Base-by-base conservation (phyloP, 345 rosid species). In the Theobroma cacao region DNA sequence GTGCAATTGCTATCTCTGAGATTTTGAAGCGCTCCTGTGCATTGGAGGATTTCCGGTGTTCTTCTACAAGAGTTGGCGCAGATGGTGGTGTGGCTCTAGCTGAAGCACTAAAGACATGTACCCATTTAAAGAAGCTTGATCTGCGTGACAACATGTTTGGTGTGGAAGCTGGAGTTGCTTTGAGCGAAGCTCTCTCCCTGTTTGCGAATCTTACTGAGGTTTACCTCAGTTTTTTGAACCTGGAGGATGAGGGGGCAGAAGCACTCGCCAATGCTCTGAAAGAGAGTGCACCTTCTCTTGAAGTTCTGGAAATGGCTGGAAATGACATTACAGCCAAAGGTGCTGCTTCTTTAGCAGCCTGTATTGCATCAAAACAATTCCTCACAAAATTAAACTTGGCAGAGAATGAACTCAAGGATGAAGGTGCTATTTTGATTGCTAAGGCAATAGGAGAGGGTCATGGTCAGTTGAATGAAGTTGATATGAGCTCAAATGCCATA, bases 91-190 rank as follows among this genome's bases (percentile, higher is more conserved):
- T 93, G 75, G 92, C 98, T 38, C 85, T 93, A 12, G 90, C 91
- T 22, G 86, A 91, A 68, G 94, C 98, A 59, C 94, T 94, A 31
- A 82, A 55, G 43, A 41, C 70, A 24, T 94, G 97, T 83, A 73
- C 82, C 80, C 86, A 74, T 68, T 69, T 94, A 85, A 93, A 88
- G 84, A 94, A 86, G 82, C 94, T 93, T 80, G 98, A 94, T 85
- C 89, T 94, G 43, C 94, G 92, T 73, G 98, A 94, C 80, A 94
- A 93, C 82, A 90, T 94, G 94, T 94, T 94, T 83, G 97, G 95
- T 43, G 87, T 87, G 5, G 97, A 93, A 80, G 93, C 92, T 75
- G 97, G 94, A 69, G 58, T 92, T 66, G 86, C 97, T 30, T 82
- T 90, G 76, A 86, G 91, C 75, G 85, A 85, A 83, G 87, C 92